Evolutionary conservation across 2,329 filamentous ascomycete genomes (phyloP).

Genomic region (Bretziella fagacearum): DNA sequence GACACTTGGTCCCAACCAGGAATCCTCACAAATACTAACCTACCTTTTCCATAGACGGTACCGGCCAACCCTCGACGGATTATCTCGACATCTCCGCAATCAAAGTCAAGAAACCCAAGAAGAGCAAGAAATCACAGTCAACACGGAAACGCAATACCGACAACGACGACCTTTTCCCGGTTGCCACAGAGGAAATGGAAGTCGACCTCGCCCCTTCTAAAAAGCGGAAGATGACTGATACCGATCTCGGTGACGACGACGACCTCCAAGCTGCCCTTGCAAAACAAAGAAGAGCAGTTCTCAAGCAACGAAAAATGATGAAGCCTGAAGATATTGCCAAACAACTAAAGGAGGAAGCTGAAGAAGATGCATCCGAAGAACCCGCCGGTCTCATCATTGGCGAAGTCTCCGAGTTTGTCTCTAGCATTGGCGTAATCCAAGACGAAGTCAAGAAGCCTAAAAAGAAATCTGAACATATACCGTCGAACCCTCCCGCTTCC

Average conservation of each 20-base stretch:
- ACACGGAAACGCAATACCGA: slow-evolving; percentile 53
- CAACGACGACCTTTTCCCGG: slow-evolving; percentile 42
- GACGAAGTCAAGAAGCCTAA: slow-evolving; percentile 38
- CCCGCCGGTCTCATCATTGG: slow-evolving; percentile 68
- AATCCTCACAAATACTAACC: not conserved
- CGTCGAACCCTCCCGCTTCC: slow-evolving; percentile 21
- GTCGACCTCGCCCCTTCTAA: slow-evolving; percentile 41
- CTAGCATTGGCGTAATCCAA: slow-evolving; percentile 57
- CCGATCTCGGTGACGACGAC: slow-evolving; percentile 73
- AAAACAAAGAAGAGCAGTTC: slow-evolving; percentile 59
- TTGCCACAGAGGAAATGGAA: slow-evolving; percentile 42
- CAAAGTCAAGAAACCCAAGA: slow-evolving; percentile 90
- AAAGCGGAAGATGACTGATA: slow-evolving; percentile 49
- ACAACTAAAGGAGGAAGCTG: slow-evolving; percentile 49
- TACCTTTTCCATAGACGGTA: slow-evolving; percentile 5
- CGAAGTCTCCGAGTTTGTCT: slow-evolving; percentile 87
- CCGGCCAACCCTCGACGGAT: slow-evolving; percentile 45
- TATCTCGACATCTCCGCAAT: slow-evolving; percentile 75
- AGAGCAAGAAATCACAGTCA: slow-evolving; percentile 70
- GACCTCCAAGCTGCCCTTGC: slow-evolving; percentile 77
- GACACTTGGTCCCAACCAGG: too few species aligned
- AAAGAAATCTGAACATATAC: slow-evolving; percentile 26
- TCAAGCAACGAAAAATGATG: slow-evolving; percentile 83
- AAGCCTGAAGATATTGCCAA: slow-evolving; percentile 76
- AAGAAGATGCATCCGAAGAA: slow-evolving; percentile 25